These are phyloP conservation scores for Sporothrix inflata DNA, from an alignment of 2,329 filamentous ascomycete genomes.

Conservation along the genomic window DNA sequence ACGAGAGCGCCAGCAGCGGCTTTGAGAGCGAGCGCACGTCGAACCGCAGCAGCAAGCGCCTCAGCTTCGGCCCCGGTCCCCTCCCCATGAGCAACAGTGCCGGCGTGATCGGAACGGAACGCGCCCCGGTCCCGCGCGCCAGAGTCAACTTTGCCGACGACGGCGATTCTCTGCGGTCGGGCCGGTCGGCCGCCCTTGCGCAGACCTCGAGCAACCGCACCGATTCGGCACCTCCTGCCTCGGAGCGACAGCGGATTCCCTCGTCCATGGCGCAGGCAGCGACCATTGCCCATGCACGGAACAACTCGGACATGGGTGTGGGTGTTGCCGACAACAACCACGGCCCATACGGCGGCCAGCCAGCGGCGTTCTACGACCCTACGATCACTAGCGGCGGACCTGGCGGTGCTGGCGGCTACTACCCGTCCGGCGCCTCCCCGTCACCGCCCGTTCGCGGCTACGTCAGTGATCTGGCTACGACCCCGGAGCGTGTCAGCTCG, in stretches of 20 bases:
- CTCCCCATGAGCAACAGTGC: constrained; percentile 34
- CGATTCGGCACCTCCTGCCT: constrained; percentile 56
- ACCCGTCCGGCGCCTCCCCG: constrained; percentile 33
- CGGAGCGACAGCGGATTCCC: constrained; percentile 44
- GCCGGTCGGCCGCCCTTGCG: constrained; percentile 55
- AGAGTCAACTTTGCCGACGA: constrained; percentile 65
- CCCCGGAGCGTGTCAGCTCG: constrained; percentile 59
- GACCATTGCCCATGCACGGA: constrained; percentile 47
- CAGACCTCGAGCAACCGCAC: constrained; percentile 47
- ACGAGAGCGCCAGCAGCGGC: constrained; percentile 49
- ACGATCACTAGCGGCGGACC: neutral
- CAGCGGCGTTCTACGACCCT: neutral
- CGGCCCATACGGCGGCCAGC: constrained; percentile 27
- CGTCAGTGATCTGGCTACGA: constrained; percentile 49
- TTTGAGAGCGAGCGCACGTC: constrained; percentile 54
- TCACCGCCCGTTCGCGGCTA: constrained; percentile 45
- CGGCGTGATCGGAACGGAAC: constrained; percentile 27
- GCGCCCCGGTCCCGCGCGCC: constrained; percentile 32
- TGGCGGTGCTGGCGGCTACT: constrained; percentile 3
- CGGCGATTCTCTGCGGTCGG: constrained; percentile 53
- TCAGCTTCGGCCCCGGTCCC: constrained; percentile 53
- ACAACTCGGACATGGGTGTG: constrained; percentile 53
- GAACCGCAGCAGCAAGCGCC: constrained; percentile 60
- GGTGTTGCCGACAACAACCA: constrained; percentile 35
- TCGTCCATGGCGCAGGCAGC: constrained; percentile 40